Evolutionary conservation across 768 basidiomycete genomes (phyloP).

Genomic region (Daedaleopsis nitida): DNA sequence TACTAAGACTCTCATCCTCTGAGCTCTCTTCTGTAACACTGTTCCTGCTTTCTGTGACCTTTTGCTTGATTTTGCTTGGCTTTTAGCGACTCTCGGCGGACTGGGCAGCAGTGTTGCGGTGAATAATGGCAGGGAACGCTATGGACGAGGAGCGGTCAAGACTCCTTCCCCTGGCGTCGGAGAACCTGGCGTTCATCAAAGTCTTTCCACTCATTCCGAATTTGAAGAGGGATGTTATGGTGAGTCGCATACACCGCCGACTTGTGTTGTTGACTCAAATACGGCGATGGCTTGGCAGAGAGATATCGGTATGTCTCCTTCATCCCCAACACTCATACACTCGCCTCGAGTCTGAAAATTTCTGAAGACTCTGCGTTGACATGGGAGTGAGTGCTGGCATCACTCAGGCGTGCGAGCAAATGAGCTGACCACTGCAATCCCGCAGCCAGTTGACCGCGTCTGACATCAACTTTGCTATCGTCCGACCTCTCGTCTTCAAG

Average conservation of each 20-base stretch:
- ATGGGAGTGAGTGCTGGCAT: conserved; percentile 67
- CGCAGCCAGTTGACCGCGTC: conserved; percentile 78
- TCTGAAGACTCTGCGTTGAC: conserved; percentile 65
- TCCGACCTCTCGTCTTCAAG: conserved; percentile 76
- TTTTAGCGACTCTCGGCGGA: too few relatives aligned
- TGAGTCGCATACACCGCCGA: conserved; percentile 40
- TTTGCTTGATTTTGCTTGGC: too few relatives aligned
- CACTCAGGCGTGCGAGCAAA: background rate
- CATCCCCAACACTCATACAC: background rate
- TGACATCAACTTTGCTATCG: conserved; percentile 79
- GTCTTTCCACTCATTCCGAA: conserved; percentile 83
- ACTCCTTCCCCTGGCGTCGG: conserved; percentile 58
- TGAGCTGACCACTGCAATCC: background rate
- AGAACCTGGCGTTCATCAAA: conserved; percentile 60
- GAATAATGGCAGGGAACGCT: background rate
- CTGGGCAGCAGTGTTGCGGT: too few relatives aligned
- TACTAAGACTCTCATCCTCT: too few relatives aligned
- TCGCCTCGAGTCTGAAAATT: too few relatives aligned
- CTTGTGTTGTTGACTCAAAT: background rate
- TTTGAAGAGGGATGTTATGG: conserved; percentile 68
- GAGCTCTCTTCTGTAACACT: too few relatives aligned
- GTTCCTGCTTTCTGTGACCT: too few relatives aligned
- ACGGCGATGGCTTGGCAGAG: conserved; percentile 23
- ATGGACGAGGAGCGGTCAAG: conserved; percentile 28
- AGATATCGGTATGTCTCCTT: conserved; percentile 25